A percentile compares a stretch with the other conserved stretches of the same genome.
Conservation (phyloP, 1,284 basidiomycete species). For the Cryptococcus sp. region DNA sequence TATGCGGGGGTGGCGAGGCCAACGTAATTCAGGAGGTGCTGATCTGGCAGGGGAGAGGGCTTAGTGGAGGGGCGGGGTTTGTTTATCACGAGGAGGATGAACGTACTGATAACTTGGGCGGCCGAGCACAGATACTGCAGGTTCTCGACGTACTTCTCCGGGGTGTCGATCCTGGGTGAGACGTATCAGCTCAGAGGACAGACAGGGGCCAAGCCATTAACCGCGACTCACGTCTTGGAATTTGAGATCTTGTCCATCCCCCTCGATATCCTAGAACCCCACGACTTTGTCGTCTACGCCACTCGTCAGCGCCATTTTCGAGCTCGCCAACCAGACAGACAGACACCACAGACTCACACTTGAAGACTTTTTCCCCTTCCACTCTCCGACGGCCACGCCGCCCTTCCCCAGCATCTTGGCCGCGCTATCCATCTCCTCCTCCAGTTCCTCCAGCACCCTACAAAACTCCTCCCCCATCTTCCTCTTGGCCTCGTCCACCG, state of each 20-base stretch:
- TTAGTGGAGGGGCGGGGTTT: background rate
- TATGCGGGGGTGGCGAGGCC: conserved; percentile 59
- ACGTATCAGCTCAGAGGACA: conserved; percentile 4
- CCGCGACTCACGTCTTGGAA: conserved; percentile 70
- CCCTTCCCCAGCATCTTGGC: conserved; percentile 90
- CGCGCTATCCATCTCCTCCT: conserved; percentile 76
- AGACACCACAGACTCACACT: conserved; percentile 53
- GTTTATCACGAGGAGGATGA: too few relatives aligned
- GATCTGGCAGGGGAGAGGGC: conserved; percentile 54
- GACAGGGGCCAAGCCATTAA: conserved; percentile 4
- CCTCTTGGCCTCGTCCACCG: conserved; percentile 55
- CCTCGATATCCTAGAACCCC: conserved; percentile 76
- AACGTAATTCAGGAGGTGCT: conserved; percentile 73
- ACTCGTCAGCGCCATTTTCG: background rate
- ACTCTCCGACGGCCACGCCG: conserved; percentile 57
- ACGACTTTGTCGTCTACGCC: conserved; percentile 50
- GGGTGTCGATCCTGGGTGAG: conserved; percentile 74
- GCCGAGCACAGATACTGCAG: conserved; percentile 71
- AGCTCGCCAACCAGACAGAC: too few relatives aligned
- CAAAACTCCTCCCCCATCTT: conserved; percentile 62
- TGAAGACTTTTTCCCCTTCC: conserved; percentile 77
- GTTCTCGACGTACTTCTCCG: conserved; percentile 75
- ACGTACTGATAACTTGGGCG: conserved; percentile 64
- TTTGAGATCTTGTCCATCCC: conserved; percentile 87
- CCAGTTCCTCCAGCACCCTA: conserved; percentile 62